phyloP scores from a whole-genome alignment of 352 stramenopile species.

The Thraustochytrium sp. region DNA sequence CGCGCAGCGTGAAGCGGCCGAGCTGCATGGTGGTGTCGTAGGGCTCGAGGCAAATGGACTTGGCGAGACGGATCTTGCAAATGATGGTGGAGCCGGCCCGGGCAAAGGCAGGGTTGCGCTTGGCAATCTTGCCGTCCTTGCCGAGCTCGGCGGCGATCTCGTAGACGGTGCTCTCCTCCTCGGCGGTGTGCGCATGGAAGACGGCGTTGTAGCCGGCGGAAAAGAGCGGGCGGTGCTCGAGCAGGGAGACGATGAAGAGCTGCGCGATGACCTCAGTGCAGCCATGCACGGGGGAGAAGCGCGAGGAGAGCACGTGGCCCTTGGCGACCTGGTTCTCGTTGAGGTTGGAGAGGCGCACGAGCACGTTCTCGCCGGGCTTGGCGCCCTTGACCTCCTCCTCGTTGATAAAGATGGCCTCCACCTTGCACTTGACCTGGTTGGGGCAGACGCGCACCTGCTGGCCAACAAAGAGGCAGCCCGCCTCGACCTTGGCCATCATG shows the following conservation, averaged over 20 bases:
- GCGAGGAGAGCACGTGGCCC: slow-evolving; percentile 53
- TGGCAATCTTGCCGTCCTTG: slow-evolving; percentile 46
- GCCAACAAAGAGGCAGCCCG: slow-evolving; percentile 75
- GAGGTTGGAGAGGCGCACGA: slow-evolving; percentile 83
- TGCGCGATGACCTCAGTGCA: slow-evolving; percentile 74
- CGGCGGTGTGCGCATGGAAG: slow-evolving; percentile 92
- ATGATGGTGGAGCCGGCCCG: slow-evolving; percentile 87
- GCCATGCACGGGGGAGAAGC: slow-evolving; percentile 56
- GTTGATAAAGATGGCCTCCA: slow-evolving; percentile 77
- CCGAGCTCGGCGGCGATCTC: slow-evolving; percentile 73
- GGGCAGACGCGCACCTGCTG: slow-evolving; percentile 77
- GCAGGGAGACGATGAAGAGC: slow-evolving; percentile 90
- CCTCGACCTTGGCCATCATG: slow-evolving; percentile 95
- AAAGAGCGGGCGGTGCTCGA: slow-evolving; percentile 92
- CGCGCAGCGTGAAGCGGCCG: slow-evolving; percentile 92
- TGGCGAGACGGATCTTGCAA: slow-evolving; percentile 81
- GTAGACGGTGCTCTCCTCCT: slow-evolving; percentile 85
- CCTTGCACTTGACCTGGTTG: slow-evolving; percentile 52
- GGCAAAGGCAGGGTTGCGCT: slow-evolving; percentile 76
- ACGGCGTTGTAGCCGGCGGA: slow-evolving; percentile 89
- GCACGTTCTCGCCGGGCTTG: slow-evolving; percentile 95
- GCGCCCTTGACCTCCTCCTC: slow-evolving; percentile 84
- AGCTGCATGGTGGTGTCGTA: slow-evolving; percentile 91
- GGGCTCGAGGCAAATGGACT: slow-evolving; percentile 88
- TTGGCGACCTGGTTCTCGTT: slow-evolving; percentile 72